Conservation (phyloP, 169 alveolate genomes). For the Perkinsus marinus region DNA sequence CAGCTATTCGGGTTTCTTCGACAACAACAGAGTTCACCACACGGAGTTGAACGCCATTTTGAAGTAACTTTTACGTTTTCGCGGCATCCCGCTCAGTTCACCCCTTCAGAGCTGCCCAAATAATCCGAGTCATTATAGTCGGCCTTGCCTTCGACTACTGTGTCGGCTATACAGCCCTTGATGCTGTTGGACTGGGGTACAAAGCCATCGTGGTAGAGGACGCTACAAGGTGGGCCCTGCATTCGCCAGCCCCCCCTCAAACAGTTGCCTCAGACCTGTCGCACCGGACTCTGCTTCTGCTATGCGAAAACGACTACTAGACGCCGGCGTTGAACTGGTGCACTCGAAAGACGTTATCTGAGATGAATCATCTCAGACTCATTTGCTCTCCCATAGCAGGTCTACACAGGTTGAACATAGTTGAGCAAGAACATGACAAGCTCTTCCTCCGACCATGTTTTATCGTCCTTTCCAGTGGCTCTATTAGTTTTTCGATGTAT, state of each 20-base stretch:
- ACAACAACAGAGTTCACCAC: background rate
- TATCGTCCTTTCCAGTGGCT: too few species aligned
- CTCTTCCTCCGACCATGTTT: too few species aligned
- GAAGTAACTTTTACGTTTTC: background rate
- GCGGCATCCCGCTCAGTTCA: background rate
- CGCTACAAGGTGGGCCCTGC: background rate
- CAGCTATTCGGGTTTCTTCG: background rate
- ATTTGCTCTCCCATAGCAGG: too few species aligned
- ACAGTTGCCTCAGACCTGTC: background rate
- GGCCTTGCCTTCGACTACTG: slow-evolving; percentile 60
- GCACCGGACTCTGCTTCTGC: background rate
- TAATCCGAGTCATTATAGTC: slow-evolving; percentile 16
- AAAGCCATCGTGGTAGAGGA: background rate
- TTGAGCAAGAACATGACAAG: too few species aligned
- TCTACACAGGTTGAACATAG: too few species aligned
- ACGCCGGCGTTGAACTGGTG: background rate
- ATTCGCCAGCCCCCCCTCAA: background rate
- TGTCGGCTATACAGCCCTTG: slow-evolving; percentile 49
- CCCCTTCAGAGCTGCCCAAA: slow-evolving; percentile 4
- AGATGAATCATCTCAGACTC: too few species aligned
- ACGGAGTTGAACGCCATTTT: background rate
- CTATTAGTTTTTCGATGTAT: too few species aligned
- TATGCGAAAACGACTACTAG: background rate
- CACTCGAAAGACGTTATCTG: background rate
- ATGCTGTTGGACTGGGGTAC: slow-evolving; percentile 20